These are phyloP conservation scores for Dactylellina cionopaga DNA, from an alignment of 2,329 filamentous ascomycete genomes.

Conservation along the genomic window DNA sequence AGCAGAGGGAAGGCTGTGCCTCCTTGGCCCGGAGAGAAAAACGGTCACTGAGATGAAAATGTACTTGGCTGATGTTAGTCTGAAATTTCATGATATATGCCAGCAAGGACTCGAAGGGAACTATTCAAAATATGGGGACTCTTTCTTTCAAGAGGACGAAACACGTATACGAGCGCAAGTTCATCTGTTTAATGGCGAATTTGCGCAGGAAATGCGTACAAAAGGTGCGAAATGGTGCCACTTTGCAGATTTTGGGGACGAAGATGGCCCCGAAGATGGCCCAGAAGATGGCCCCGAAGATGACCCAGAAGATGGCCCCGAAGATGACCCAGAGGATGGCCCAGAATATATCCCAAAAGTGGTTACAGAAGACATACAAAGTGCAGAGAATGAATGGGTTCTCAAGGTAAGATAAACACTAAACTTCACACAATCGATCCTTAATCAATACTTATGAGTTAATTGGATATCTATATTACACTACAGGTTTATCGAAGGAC, in stretches of 20 bases:
- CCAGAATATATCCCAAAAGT: constrained; percentile 41
- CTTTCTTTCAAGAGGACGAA: not conserved
- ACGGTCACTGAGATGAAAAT: constrained; percentile 52
- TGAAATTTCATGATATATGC: constrained; percentile 57
- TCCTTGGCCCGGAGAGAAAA: constrained; percentile 51
- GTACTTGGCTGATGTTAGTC: constrained; percentile 57
- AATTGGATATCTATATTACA: no score
- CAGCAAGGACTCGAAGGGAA: constrained; percentile 58
- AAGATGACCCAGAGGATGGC: constrained; percentile 35
- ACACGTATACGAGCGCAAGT: constrained; percentile 58
- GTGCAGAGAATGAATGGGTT: constrained; percentile 34
- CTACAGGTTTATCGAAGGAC: constrained; percentile 52
- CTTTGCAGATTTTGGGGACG: not conserved
- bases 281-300: constrained; percentile 27
- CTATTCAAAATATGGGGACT: constrained; percentile 56
- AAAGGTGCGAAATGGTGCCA: constrained; percentile 58
- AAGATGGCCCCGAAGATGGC: not conserved
- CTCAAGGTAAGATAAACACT: constrained; percentile 36
- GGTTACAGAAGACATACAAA: constrained; percentile 52
- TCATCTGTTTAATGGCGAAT: constrained; percentile 58
- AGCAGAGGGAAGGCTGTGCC: constrained; percentile 17
- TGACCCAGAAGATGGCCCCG: constrained; percentile 33
- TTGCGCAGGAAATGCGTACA: constrained; percentile 55
- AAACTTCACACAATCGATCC: constrained; percentile 49
- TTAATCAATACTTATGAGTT: constrained; percentile 51